Base-by-base conservation (phyloP, 2,329 filamentous ascomycete genomes). In the Fusarium annulatum region DNA sequence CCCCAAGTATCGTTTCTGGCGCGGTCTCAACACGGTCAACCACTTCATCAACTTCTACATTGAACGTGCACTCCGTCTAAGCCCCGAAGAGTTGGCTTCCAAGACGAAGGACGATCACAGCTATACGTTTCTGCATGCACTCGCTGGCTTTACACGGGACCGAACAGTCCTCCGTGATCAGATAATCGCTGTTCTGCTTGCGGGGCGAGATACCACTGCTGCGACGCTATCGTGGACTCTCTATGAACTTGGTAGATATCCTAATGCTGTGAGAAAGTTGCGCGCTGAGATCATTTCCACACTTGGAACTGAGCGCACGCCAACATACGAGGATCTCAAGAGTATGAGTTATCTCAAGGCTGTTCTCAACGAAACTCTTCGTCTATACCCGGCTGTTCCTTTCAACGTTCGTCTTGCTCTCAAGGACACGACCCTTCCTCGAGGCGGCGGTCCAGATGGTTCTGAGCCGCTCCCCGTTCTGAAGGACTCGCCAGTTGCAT, bases 181-280 rank as follows among this genome's bases (percentile, higher is more conserved):
- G 82, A 86, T 97, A 53, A 88, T 96, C 21, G 91, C 92, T 49
- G 89, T 97, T 16, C 88, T 98, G 6, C 88, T 98, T 21, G 95
- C 95, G 3, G 95, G 94, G 18, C 89, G 93, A 43, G 95, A 98
- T 81, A 97, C 95, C 19, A 98, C 95, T 0, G 95, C 95, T 36
- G 89, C 88, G 21, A 94, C 93, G 0, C 87, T 98, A 1, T 93
- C 91, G 0, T 97, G 94, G 92, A 87, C 89, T 41, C 86, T 97
- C 67, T 97, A 96, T 81, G 94, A 97, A 81, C 87, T 98, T 4
- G 89, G 91, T 42, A 89, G 90, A 21, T 87, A 94, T 74, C 94
- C 94, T 0, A 84, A 89, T 5, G 87, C 90, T 5, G 88, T 94
- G 7, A 80, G 85, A 59, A 93, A 90, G 79, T 86, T 98, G 58